Base-by-base conservation (phyloP, 2,329 filamentous ascomycete species). In the Exophiala alcalophila region DNA sequence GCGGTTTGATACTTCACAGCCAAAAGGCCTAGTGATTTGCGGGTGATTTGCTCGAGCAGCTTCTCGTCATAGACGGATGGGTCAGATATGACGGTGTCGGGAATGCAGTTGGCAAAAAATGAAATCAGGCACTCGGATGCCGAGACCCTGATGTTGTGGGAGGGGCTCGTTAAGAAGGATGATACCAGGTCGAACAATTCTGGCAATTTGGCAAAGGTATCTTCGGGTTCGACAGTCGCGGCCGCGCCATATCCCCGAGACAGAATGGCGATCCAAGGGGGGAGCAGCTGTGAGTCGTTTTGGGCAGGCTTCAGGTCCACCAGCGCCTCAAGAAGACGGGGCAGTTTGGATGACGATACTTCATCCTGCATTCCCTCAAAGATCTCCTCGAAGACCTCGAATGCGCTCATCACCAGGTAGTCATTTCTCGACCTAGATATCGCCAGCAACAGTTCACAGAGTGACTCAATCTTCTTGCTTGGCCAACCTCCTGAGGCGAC, bases 301-400 rank as follows among this genome's bases (percentile, higher is more conserved):
- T 90, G 80, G 3, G 89, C 86, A 6, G 92, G 92, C 55, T 91
- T 87, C 54, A 98, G 71, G 62, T 97, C 90, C 9, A 84, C 83
- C 55, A 98, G 95, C 38, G 92, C 89, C 52, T 95, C 89, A 57
- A 97, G 77, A 9, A 98, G 76, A 43, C 86, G 80, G 2, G 90
- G 89, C 9, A 98, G 75, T 67, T 97, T 98, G 1, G 87, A 79
- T 2, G 89, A 94, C 0, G 90, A 86, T 34, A 90, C 76, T 54
- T 94, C 88, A 54, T 90, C 84, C 11, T 82, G 78, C 84, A 98
- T 90, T 5, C 89, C 85, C 57, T 85, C 84, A 54, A 98, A 97
- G 30, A 97, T 94, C 63, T 94, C 84, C 64, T 98, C 92, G 58
- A 98, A 98, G 3, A 97, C 91, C 54, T 96, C 91, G 57, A 98